Base-by-base conservation (phyloP, 1,284 basidiomycete genomes). In the Vanrija humicola region DNA sequence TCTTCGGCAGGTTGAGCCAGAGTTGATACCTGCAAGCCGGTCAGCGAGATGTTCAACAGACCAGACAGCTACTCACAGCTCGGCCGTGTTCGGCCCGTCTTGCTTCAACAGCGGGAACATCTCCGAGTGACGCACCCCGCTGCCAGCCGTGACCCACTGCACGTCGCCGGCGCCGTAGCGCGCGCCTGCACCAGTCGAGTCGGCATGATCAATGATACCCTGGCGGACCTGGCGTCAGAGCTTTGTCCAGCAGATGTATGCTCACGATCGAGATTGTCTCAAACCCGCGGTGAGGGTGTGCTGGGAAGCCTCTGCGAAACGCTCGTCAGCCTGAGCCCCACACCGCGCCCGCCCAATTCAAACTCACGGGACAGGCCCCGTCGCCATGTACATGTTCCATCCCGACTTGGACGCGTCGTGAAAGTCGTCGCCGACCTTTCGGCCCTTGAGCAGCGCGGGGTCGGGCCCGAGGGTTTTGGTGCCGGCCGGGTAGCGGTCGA, bases 111-210 rank as follows among this genome's bases (percentile, higher is more conserved):
- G 34, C 3, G 59, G 59, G 43, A 61, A 57, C 59, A 61, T 61
- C 34, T 61, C 59, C 2, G 50, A 52, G 49, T 61, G 59, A 9
- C 50, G 43, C 10, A 61, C 59, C 6, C 59, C 59, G 16, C 26
- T 48, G 16, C 59, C 59, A 0, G 59, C 50, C 21, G 59, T 61
- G 10, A 61, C 59, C 59, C 59, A 61, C 49, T 61, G 59, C 34
- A 61, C 55, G 55, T 61, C 59, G 25, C 59, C 59, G 19, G 40
- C 26, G 2, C 52, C 47, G 44, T 57, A 61, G 6, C 59, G 52
- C 15, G 59, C 59, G 10, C 59, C 59, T 0, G 52, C 46, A n/a
- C 50, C 50, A 5, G 55, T 54, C 19, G 50, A 52, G 52, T 61
- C 59, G 25, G 52, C 59, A 40, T 61, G 59, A 40, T 61, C 59